Evolutionary conservation across 352 stramenopile species (phyloP), one percentile per base, ranked within the genome.

Genomic region (Phytophthora brassicae): DNA sequence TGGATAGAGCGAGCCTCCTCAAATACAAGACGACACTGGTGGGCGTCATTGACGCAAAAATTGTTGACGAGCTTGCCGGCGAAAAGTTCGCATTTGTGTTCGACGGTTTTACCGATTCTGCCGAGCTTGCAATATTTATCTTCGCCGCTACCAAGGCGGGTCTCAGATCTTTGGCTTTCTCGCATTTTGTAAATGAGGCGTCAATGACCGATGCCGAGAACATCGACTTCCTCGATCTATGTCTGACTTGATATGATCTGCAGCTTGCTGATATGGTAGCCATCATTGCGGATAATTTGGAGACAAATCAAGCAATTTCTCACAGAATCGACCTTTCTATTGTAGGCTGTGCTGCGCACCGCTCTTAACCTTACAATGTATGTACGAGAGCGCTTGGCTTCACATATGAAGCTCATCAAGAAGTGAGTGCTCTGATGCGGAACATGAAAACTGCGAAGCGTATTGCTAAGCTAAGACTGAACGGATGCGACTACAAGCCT

Each of bases 201-300:
- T n/a, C 7, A 3, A 14, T 38, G 31, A 38, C 31, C 31, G 31
- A 3, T 38, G 31, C 6, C 31, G 31, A 38, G 12, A 6, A 38
- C 31, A 38, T 38, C 6, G 7, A 16, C 4, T 38, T 38, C 12
- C 31, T 38, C 6, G 31, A 38, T 38, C 8, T 38, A n/a, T n/a
- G 4, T 2, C 22, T 61, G 19, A 16, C 8, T 22, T 36, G 56
- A 6, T 64, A 64, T 26, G 56, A 39, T 7, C 24, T 64, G 3
- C 9, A 48, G n/a, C 2, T 58, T 17, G 9, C 14, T 5, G 19
- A 54, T 23, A 41, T 64, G 39, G 17, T 58, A 2, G 56, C 56
- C 26, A 58, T 64, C 20, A 22, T 64, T 0, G 24, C 38, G 5
- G 46, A 56, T 22, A 64, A 64, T 23, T 51, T 64, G 56, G 26